Evolutionary conservation across 805 yeast species (phyloP), one percentile per base, ranked within the genome.

Genomic region (Candida golubevii): DNA sequence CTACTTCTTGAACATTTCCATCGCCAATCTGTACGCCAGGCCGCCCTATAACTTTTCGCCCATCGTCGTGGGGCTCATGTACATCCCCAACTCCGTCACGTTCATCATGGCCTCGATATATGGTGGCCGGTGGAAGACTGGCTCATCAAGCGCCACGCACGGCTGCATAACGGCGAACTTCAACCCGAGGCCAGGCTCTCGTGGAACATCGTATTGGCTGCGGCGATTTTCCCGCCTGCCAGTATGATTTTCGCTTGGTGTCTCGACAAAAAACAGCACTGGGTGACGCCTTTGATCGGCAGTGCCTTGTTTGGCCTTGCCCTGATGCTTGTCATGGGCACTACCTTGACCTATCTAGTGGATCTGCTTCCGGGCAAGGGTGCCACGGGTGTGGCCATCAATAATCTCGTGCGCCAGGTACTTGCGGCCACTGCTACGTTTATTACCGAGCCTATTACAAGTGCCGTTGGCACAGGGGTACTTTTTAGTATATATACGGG

Each of bases 331-430:
- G 79, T 85, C 4, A 85, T 87, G 53, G 93, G 95, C 3, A 79
- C 87, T 8, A 83, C 88, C 0, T 78, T 84, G 2, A 87, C 96
- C 0, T 88, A 87, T 57, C 65, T 88, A 42, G 89, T 88, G 1
- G 96, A 88, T 58, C 79, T 88, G 1, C 69, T 88, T 37, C 96
- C 96, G 0, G 95, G 95, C 0, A 75, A 82, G 55, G 95, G 96
- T 35, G 90, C 96, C 11, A 85, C 95, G 0, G 96, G 95, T 0
- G 87, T 88, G 39, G 95, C 96, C 0, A 61, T 88, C 40, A 87
- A 85, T 56, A 88, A 88, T 58, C 72, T 88, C 44, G 70, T 83
- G 14, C 72, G 96, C 54, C 85, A 81, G 71, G 65, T 79, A 1
- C 65, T 85, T 46, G 95, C 95, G 1, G 86, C 95, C 0, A 71